Percentiles rank a stretch among this genome's conserved stretches.
Evolutionary conservation across 768 basidiomycete species (phyloP).

Genomic region (Daedalea quercina): DNA sequence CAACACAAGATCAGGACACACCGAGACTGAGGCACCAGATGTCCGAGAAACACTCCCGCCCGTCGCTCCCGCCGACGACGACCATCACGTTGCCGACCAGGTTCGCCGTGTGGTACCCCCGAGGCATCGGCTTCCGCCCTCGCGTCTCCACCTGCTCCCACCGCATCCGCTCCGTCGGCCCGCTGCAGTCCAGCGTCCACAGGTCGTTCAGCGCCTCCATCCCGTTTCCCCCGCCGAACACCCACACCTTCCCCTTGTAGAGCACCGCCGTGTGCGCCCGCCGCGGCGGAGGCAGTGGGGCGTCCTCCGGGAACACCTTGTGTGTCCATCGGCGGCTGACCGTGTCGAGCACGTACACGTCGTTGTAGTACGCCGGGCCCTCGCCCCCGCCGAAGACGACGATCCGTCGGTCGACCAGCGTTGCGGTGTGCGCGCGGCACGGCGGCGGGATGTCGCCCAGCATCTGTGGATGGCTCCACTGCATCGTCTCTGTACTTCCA

Average conservation of each 20-base stretch:
- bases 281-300: slow-evolving; percentile 39
- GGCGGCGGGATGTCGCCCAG: slow-evolving; percentile 76
- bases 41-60: slow-evolving; percentile 81
- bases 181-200: slow-evolving; percentile 74
- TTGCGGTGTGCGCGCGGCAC: slow-evolving; percentile 84
- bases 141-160: slow-evolving; percentile 57
- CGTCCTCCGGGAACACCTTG: slow-evolving; percentile 27
- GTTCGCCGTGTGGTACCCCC: slow-evolving; percentile 91
- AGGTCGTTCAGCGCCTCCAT: slow-evolving; percentile 85
- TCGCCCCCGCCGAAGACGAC: slow-evolving; percentile 87
- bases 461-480: slow-evolving; percentile 78
- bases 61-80: slow-evolving; percentile 87
- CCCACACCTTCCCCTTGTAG: slow-evolving; percentile 64
- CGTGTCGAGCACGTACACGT: slow-evolving; percentile 80
- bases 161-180: slow-evolving; percentile 33
- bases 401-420: slow-evolving; percentile 72
- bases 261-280: slow-evolving; percentile 85
- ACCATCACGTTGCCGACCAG: slow-evolving; percentile 82
- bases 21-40: slow-evolving; percentile 84
- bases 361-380: slow-evolving; percentile 75
- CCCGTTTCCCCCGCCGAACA: slow-evolving; percentile 95
- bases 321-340: slow-evolving; percentile 57
- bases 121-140: slow-evolving; percentile 48
- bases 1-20: slow-evolving; percentile 21
- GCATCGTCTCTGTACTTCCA: slow-evolving; percentile 64